Conservation (phyloP, 306 rosid species). For the Gynostemma pentaphyllum region DNA sequence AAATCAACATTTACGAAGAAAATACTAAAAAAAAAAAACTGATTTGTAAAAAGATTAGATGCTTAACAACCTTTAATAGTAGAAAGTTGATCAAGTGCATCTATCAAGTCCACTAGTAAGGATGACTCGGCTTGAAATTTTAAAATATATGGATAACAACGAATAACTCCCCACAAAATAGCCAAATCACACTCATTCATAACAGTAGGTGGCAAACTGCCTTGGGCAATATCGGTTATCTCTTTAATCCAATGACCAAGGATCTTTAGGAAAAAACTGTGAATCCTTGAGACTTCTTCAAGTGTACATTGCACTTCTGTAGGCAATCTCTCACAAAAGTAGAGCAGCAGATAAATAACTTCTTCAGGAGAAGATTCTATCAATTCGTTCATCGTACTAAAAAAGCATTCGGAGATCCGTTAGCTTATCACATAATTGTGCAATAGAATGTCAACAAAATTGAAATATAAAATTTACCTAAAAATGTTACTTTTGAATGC, state of each 20-base stretch:
- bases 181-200: conserved; percentile 43
- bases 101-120: conserved; percentile 40
- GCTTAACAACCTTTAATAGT: conserved; percentile 25
- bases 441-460: conserved; percentile 11
- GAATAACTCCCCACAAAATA: conserved; percentile 62
- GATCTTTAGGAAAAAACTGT: conserved; percentile 31
- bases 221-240: conserved; percentile 23
- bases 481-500: conserved; percentile 39
- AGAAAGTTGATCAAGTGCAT: conserved; percentile 46
- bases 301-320: conserved; percentile 20
- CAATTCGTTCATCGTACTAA: conserved; percentile 47
- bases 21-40: conserved; percentile 1
- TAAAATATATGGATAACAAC: conserved; percentile 50
- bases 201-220: conserved; percentile 19
- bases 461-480: conserved; percentile 36
- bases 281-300: conserved; percentile 35
- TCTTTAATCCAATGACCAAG: conserved; percentile 28
- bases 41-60: neutral
- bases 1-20: neutral
- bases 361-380: conserved; percentile 54
- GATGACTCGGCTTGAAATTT: conserved; percentile 29
- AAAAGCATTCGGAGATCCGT: conserved; percentile 19
- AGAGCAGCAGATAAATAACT: conserved; percentile 41
- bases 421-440: neutral
- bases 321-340: conserved; percentile 37